Base-by-base conservation (phyloP, 306 rosid species). In the Hippophae gyantsensis region DNA sequence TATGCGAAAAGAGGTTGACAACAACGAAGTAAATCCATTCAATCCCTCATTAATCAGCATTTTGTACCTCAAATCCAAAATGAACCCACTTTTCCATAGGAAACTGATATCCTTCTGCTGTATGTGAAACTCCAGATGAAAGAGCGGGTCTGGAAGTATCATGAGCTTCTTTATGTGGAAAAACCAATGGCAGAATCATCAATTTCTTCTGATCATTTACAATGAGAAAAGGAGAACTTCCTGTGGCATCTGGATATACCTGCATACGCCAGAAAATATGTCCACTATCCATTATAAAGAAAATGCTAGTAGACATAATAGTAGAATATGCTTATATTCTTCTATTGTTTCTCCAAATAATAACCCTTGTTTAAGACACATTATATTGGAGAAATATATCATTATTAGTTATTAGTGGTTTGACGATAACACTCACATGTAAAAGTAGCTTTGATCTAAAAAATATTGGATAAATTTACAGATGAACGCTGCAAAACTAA, bases 31-130 rank as follows among this genome's bases (percentile, higher is more conserved):
- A 23, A 8, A 9, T 53, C 42, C 13, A 10, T 9, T 32, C 0
- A 7, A 13, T 43, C 60, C 60, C 27, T 54, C 56, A 60, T 26
- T n/a, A 68, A 62, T 45, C 67, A 32, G 63, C 38, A 32, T 32
- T 2, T 58, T 65, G 65, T 84, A 87, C 98, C 98, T 90, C 87
- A 68, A 84, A 85, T 61, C 92, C 95, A 67, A 87, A 67, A 73
- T 90, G 96, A 76, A 87, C 82, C 98, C 96, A 90, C 65, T 85
- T 83, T 60, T 79, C 87, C 73, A 64, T 64, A 53, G 87, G 82
- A 78, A 85, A 81, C 73, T 87, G 81, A 52, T 66, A 61, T 63
- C 82, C 84, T 48, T 60, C 59, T 6, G 77, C 69, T 59, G 79
- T 81, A 57, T 73, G 80, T 10, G 84, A 74, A 74, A 71, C 73